Evolutionary conservation across 352 stramenopile species (phyloP).

Genomic region (Ophiocytium majus): DNA sequence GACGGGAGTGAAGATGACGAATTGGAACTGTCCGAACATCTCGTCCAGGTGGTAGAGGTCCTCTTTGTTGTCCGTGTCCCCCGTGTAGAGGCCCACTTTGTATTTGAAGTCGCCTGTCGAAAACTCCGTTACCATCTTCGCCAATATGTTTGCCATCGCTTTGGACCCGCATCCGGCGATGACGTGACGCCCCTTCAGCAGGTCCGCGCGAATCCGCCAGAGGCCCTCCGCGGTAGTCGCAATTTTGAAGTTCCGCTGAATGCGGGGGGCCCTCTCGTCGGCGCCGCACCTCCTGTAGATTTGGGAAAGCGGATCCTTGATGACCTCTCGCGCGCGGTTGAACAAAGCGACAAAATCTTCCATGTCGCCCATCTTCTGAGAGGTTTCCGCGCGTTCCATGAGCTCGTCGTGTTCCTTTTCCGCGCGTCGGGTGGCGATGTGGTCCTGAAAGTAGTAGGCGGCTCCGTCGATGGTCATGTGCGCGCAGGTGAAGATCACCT

Average conservation of each 20-base stretch:
- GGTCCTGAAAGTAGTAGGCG: neutral
- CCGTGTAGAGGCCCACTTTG: neutral
- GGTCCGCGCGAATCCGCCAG: neutral
- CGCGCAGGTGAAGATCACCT: neutral
- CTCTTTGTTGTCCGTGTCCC: neutral
- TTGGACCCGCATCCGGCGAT: neutral
- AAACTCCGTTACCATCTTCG: neutral
- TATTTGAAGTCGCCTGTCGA: neutral
- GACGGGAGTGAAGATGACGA: neutral
- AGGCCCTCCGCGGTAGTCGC: neutral
- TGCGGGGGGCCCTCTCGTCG: neutral
- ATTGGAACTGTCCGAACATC: neutral
- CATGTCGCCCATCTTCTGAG: neutral
- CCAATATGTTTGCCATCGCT: neutral
- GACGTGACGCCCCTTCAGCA: neutral
- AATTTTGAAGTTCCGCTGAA: neutral
- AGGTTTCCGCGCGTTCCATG: neutral
- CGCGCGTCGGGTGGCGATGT: neutral
- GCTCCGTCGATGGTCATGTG: slow-evolving; percentile 2
- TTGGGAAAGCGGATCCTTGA: neutral
- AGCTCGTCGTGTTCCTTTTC: neutral
- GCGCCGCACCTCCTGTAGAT: too few species aligned
- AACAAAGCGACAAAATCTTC: too few species aligned
- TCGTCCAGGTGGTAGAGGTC: neutral
- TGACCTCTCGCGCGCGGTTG: neutral